Percentiles rank a stretch among this genome's conserved stretches.
Evolutionary conservation across 176 grass and related monocot genomes (phyloP).

Genomic region (Triticum monococcum): DNA sequence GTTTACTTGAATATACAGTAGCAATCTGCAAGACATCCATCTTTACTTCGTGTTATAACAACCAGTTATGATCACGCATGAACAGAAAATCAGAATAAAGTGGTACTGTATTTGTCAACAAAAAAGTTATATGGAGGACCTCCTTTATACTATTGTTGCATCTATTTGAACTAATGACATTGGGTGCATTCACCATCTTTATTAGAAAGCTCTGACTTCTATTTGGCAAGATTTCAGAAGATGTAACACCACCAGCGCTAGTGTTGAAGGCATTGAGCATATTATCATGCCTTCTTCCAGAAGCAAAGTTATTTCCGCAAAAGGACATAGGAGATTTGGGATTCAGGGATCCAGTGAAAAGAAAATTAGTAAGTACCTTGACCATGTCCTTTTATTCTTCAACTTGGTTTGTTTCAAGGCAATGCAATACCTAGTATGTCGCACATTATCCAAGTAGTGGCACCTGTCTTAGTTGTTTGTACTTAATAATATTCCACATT

Average conservation of each 20-base stretch:
- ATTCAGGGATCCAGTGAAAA: constrained; percentile 86
- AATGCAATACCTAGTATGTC: constrained; percentile 21
- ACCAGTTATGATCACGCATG: neutral
- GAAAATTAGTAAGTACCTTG: constrained; percentile 70
- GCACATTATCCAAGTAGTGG: neutral
- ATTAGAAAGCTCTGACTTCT: constrained; percentile 38
- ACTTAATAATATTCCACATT: neutral
- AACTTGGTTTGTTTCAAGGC: constrained; percentile 4
- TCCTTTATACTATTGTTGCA: neutral
- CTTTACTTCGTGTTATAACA: neutral
- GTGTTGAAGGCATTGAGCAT: constrained; percentile 79
- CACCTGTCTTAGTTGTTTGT: neutral
- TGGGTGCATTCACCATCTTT: constrained; percentile 25
- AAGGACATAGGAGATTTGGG: constrained; percentile 94
- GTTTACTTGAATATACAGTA: constrained; percentile 2
- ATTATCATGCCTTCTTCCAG: constrained; percentile 86
- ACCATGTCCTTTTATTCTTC: neutral
- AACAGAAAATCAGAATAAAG: neutral
- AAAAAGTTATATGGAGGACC: neutral
- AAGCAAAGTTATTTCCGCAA: constrained; percentile 89
- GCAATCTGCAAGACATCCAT: neutral
- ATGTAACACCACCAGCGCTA: constrained; percentile 79
- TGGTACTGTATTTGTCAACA: neutral
- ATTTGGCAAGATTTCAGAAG: constrained; percentile 94
- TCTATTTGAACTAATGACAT: neutral